Evolutionary conservation across 1,139 yeast species (phyloP).

Genomic region (Saccharomyces hybrid): DNA sequence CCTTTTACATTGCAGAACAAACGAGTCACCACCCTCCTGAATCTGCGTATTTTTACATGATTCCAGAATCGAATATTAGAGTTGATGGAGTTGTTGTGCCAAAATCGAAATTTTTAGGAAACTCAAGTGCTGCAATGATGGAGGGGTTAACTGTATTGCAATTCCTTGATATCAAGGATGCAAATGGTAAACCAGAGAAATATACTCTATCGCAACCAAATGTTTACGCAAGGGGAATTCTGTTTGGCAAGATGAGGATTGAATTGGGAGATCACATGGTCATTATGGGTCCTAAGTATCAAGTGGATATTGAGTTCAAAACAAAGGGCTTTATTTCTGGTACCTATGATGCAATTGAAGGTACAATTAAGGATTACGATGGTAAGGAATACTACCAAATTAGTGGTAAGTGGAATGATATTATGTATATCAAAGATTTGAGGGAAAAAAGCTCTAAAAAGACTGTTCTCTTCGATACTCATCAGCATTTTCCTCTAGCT

Average conservation of each 20-base stretch:
- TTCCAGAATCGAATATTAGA: slow-evolving; percentile 73
- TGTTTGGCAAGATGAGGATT: slow-evolving; percentile 81
- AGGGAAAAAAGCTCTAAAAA: slow-evolving; percentile 40
- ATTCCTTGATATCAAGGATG: slow-evolving; percentile 50
- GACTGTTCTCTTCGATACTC: slow-evolving; percentile 57
- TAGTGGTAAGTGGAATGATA: slow-evolving; percentile 90
- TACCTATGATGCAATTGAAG: slow-evolving; percentile 82
- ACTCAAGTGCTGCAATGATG: slow-evolving; percentile 96
- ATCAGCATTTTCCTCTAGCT: slow-evolving; percentile 40
- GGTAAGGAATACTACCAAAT: slow-evolving; percentile 57
- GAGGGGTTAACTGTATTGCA: slow-evolving; percentile 77
- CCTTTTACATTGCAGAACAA: slow-evolving; percentile 89
- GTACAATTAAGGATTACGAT: slow-evolving; percentile 49
- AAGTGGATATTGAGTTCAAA: slow-evolving; percentile 86
- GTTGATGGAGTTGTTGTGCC: slow-evolving; percentile 89
- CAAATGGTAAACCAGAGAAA: slow-evolving; percentile 47
- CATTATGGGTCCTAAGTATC: slow-evolving; percentile 54
- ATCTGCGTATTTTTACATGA: slow-evolving; percentile 81
- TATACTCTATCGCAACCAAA: slow-evolving; percentile 91
- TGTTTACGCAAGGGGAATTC: slow-evolving; percentile 88
- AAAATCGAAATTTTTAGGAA: slow-evolving; percentile 80
- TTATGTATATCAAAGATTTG: slow-evolving; percentile 59
- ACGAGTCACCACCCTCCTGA: slow-evolving; percentile 99
- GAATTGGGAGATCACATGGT: slow-evolving; percentile 90
- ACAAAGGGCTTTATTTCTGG: slow-evolving; percentile 93